Evolutionary conservation across 2,329 filamentous ascomycete genomes (phyloP).

Genomic region (Epichloe brachyelytri): DNA sequence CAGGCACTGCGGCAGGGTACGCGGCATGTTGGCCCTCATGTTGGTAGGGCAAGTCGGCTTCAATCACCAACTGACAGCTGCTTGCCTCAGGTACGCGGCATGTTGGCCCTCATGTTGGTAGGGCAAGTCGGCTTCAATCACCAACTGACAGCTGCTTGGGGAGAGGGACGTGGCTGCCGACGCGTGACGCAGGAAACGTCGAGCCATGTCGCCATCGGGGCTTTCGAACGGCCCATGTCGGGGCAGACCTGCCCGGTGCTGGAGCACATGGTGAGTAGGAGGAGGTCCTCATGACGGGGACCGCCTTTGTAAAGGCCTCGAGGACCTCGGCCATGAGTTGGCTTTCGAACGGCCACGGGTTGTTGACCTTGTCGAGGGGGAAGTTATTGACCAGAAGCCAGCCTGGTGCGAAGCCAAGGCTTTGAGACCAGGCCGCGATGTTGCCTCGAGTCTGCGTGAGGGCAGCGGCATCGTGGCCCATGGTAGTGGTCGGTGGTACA

Average conservation of each 20-base stretch:
- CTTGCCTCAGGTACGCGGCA: background rate
- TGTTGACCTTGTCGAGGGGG: background rate
- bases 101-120: accelerated
- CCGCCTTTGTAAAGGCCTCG: background rate
- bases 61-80: background rate
- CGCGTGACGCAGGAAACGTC: background rate
- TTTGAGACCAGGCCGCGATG: background rate
- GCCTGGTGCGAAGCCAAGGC: background rate
- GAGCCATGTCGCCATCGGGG: background rate
- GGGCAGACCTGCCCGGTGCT: background rate
- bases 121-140: background rate
- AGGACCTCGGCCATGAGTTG: background rate
- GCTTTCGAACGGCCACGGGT: background rate
- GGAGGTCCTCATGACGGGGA: background rate
- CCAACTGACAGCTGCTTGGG: background rate
- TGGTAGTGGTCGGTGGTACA: background rate
- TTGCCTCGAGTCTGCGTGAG: background rate
- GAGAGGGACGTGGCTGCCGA: background rate
- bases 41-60: background rate
- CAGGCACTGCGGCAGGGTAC: no score
- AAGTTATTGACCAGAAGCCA: no score
- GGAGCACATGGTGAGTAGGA: background rate
- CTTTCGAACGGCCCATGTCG: no score
- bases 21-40: accelerated
- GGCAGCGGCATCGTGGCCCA: background rate